Conservation (phyloP, 768 basidiomycete species). For the Boletus rubescentipes region DNA sequence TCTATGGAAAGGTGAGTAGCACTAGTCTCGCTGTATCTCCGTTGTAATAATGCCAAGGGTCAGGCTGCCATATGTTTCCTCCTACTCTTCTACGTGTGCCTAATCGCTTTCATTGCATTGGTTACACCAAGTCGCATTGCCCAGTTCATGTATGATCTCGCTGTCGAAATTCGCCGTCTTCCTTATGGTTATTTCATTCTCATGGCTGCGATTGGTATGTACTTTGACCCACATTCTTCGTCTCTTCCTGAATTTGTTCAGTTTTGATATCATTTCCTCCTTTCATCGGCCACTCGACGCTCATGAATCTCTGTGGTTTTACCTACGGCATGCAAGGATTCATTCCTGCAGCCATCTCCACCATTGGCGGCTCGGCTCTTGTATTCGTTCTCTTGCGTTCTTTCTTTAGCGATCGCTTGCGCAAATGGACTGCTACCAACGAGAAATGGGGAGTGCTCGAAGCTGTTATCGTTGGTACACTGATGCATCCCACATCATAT, state of each 20-base stretch:
- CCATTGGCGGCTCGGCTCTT: slow-evolving; percentile 61
- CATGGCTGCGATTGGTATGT: slow-evolving; percentile 50
- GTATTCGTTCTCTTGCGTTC: slow-evolving; percentile 61
- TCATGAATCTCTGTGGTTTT: slow-evolving; percentile 71
- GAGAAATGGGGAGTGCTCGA: slow-evolving; percentile 79
- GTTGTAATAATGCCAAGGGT: slow-evolving; percentile 7
- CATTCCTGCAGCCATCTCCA: slow-evolving; percentile 58
- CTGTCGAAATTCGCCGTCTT: slow-evolving; percentile 57
- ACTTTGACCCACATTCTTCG: slow-evolving; percentile 58
- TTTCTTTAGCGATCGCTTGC: slow-evolving; percentile 55
- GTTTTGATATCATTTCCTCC: slow-evolving; percentile 33
- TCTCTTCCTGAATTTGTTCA: slow-evolving; percentile 11
- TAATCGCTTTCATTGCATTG: slow-evolving; percentile 44
- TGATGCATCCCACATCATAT: slow-evolving; percentile 1
- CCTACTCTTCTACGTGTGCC: slow-evolving; percentile 52
- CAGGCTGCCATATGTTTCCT: slow-evolving; percentile 58
- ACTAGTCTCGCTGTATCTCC: background rate
- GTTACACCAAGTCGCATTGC: slow-evolving; percentile 65
- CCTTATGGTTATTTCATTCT: slow-evolving; percentile 65
- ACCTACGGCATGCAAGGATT: slow-evolving; percentile 82
- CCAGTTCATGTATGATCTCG: slow-evolving; percentile 69
- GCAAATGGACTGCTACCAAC: slow-evolving; percentile 58
- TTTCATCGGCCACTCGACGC: slow-evolving; percentile 30
- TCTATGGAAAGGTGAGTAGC: slow-evolving; percentile 52
- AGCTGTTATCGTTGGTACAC: slow-evolving; percentile 58